Conservation (phyloP, 768 basidiomycete genomes). For the Piloderma croceum region DNA sequence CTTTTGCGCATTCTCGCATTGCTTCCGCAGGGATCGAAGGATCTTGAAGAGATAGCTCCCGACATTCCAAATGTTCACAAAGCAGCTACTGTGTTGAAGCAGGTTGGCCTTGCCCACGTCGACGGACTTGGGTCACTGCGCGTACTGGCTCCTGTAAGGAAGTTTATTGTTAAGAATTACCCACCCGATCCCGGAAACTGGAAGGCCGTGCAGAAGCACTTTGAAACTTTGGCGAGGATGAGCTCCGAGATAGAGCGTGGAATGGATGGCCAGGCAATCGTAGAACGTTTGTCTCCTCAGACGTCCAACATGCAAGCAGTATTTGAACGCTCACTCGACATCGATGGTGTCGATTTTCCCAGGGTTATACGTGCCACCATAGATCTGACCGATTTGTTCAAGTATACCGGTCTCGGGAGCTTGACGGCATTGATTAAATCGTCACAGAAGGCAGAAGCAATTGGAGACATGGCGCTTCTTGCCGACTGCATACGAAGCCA, state of each 20-base stretch:
- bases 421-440: no score
- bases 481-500: no score
- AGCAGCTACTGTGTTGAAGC: slow-evolving; percentile 13
- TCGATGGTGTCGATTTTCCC: slow-evolving; percentile 9
- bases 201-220: slow-evolving; percentile 13
- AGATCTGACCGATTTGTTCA: slow-evolving; percentile 14
- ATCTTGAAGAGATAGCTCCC: slow-evolving; percentile 9
- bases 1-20: slow-evolving; percentile 25
- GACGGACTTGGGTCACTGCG: slow-evolving; percentile 12
- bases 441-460: no score
- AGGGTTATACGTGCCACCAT: slow-evolving; percentile 13
- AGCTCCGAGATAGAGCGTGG: slow-evolving; percentile 14
- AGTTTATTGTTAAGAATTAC: slow-evolving; percentile 13
- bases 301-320: slow-evolving; percentile 14
- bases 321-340: slow-evolving; percentile 10
- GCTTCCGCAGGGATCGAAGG: slow-evolving; percentile 24
- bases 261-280: slow-evolving; percentile 13
- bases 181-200: slow-evolving; percentile 8
- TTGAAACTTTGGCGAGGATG: slow-evolving; percentile 13
- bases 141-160: slow-evolving; percentile 18
- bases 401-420: slow-evolving; percentile 15
- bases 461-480: no score
- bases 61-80: slow-evolving; percentile 5
- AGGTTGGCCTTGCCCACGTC: slow-evolving; percentile 13
- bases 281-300: slow-evolving; percentile 12